Conservation (phyloP, 169 alveolate species). For the Perkinsus olseni region DNA sequence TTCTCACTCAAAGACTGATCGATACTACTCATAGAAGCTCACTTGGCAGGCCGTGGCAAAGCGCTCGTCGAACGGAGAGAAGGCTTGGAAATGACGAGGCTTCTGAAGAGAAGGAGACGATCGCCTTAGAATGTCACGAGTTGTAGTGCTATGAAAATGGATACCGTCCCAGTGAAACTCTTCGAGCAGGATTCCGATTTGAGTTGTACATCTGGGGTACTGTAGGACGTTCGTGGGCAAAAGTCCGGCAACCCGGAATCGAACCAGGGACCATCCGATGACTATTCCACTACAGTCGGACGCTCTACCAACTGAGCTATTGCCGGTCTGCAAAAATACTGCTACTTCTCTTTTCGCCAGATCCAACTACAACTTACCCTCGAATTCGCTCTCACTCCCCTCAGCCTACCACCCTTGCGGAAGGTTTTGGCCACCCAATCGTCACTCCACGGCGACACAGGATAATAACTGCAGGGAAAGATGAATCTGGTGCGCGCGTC, state of each 20-base stretch:
- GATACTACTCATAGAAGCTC: not conserved
- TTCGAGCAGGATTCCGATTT: no score
- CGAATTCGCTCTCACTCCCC: not conserved
- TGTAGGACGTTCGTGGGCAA: no score
- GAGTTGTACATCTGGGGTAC: no score
- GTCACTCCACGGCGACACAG: not conserved
- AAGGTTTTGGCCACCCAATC: not conserved
- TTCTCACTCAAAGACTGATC: not conserved
- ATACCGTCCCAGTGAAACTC: no score
- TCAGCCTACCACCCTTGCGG: not conserved
- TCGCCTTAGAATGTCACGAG: no score
- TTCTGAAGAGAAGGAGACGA: not conserved
- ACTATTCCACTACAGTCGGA: not conserved
- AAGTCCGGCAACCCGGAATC: conserved; percentile 5
- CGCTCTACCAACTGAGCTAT: conserved; percentile 3
- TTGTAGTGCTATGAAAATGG: no score
- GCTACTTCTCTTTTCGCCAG: not conserved
- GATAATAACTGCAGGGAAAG: not conserved
- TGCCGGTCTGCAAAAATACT: not conserved
- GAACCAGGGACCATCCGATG: conserved; percentile 3
- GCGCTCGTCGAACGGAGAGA: not conserved
- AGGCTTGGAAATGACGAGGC: not conserved
- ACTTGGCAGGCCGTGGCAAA: not conserved
- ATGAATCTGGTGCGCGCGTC: no score
- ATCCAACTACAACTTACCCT: no score